Conservation (phyloP, 2,329 filamentous ascomycete species). For the Fusarium heterosporum region DNA sequence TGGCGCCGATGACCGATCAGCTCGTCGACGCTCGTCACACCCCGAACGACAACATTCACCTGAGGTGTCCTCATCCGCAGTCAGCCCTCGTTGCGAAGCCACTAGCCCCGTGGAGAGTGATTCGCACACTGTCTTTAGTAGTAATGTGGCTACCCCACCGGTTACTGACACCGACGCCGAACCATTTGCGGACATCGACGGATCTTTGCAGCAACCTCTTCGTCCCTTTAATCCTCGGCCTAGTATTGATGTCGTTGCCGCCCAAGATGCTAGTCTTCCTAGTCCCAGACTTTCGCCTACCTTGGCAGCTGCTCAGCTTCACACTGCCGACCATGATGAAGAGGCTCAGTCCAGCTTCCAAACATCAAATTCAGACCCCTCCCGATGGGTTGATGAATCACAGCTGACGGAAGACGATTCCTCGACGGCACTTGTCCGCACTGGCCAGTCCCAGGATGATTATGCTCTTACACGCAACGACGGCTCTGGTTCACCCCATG, state of each 20-base stretch:
- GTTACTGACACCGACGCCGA: conserved; percentile 79
- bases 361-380: conserved; percentile 48
- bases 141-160: conserved; percentile 78
- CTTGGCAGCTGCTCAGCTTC: conserved; percentile 74
- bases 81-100: conserved; percentile 58
- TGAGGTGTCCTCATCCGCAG: conserved; percentile 56
- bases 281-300: conserved; percentile 96
- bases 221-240: conserved; percentile 62
- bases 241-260: conserved; percentile 75
- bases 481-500: conserved; percentile 44
- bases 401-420: conserved; percentile 53
- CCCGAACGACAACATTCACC: conserved; percentile 59
- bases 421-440: conserved; percentile 45
- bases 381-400: conserved; percentile 56
- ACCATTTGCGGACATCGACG: conserved; percentile 65
- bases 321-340: conserved; percentile 59
- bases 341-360: conserved; percentile 52
- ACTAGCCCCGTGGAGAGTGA: conserved; percentile 67
- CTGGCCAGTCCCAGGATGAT: conserved; percentile 40
- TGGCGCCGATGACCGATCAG: conserved; percentile 49
- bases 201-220: conserved; percentile 60
- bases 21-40: conserved; percentile 57
- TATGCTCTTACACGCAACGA: conserved; percentile 46
- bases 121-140: conserved; percentile 70
- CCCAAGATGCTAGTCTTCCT: conserved; percentile 90